Base-by-base conservation (phyloP, 139 green algal genomes). In the Coccomyxa sp. region DNA sequence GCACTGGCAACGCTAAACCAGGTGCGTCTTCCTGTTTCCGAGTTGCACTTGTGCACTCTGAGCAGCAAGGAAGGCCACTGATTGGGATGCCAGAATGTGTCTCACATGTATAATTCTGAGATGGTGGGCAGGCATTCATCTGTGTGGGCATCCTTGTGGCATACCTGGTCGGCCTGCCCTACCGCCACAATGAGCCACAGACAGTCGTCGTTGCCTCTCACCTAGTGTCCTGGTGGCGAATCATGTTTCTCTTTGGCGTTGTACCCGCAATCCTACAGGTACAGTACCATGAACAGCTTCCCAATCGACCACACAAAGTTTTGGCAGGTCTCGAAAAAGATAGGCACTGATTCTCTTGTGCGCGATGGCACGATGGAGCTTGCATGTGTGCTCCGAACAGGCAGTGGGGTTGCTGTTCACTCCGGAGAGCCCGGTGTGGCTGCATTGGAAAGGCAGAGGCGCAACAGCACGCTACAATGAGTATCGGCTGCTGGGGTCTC, bases 381-480 rank as follows among this genome's bases (percentile, higher is more conserved):
- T 51, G 38, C 38, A 51, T 51, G 38, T 51, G 38, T 51, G 38
- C 1, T 71, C 1, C 4, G 9, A 21, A 79, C 93, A 96, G 83
- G 85, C 76, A 14, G 31, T 84, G 12, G 82, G 86, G 30, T 81
- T 96, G 86, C 23, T 66, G 0, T 79, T 85, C 13, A 87, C 86
- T 28, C 93, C 94, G 13, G 94, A 97, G 85, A 93, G 83, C 28
- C 94, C 94, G 0, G 77, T 88, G 18, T 96, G 91, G 92, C 90
- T 97, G 76, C 63, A 90, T 28, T 83, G 84, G 82, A 82, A 28
- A 76, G 93, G 88, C 1, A 76, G 60, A 18, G 71, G 79, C 51
- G 57, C 59, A 25, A 66, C 63, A n/a, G 86, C 87, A 28, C 76
- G 58, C 28, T 16, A 78, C 25, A 57, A 58, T 31, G 51, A 81